Evolutionary conservation across 768 basidiomycete species (phyloP).

Genomic region (Tulasnella sp.): DNA sequence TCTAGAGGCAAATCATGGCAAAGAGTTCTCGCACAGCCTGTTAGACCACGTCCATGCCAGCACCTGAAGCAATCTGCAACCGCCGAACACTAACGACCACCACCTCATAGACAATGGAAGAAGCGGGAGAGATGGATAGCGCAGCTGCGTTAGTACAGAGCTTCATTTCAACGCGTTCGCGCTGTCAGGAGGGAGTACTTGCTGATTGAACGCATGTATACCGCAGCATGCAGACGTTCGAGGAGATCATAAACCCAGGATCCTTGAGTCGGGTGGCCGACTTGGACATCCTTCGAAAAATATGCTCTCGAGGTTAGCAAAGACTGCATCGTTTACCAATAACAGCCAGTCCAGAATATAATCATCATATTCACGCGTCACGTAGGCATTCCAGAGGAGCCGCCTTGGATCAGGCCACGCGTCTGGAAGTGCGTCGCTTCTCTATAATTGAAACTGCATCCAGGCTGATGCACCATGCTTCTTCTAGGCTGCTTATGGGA

Average conservation of each 20-base stretch:
- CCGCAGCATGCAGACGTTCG: constrained; percentile 10
- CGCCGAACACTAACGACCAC: no score
- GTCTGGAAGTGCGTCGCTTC: constrained; percentile 11
- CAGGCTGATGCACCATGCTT: background rate
- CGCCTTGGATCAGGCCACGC: constrained; percentile 13
- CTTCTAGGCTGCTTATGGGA: constrained; percentile 15
- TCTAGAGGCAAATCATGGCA: no score
- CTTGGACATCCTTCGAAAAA: constrained; percentile 2
- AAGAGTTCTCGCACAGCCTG: no score
- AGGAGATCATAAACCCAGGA: constrained; percentile 6
- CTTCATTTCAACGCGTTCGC: no score
- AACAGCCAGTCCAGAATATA: background rate
- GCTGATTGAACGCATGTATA: background rate
- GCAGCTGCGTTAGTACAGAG: no score
- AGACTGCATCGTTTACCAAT: background rate
- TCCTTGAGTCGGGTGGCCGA: constrained; percentile 5
- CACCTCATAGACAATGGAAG: no score
- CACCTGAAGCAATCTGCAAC: no score
- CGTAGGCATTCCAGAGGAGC: constrained; percentile 14
- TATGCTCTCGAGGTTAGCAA: constrained; percentile 12
- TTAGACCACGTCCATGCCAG: no score
- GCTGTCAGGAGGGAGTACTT: no score
- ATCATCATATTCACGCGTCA: background rate
- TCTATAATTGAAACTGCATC: background rate
- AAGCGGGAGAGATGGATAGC: no score